phyloP scores from a whole-genome alignment of 2,329 filamentous ascomycete species.

The Trematosphaeria pertusa region DNA sequence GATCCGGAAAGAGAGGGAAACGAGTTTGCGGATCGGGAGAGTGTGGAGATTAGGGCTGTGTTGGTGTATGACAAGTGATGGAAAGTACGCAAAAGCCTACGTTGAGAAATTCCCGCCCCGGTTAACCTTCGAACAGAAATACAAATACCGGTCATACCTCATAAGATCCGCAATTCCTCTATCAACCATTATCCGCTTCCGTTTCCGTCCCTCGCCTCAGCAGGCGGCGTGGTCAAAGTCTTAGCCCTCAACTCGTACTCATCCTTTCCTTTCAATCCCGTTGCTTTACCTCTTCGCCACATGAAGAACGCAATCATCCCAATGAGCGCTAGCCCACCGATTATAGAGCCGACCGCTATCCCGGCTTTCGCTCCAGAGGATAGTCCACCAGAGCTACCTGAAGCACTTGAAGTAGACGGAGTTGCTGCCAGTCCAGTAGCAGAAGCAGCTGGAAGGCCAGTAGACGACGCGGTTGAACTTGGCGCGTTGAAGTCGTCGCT shows the following conservation, averaged over 20 bases:
- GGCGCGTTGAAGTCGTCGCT: slow-evolving; percentile 43
- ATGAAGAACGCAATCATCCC: slow-evolving; percentile 30
- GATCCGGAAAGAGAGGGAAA: too few relatives aligned
- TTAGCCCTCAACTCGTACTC: slow-evolving; percentile 34
- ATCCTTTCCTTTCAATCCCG: slow-evolving; percentile 29
- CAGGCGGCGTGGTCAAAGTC: too few relatives aligned
- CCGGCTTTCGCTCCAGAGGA: slow-evolving; percentile 54
- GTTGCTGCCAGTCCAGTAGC: slow-evolving; percentile 27
- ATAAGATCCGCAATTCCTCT: too few relatives aligned
- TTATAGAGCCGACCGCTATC: slow-evolving; percentile 46
- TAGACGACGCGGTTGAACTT: slow-evolving; percentile 19
- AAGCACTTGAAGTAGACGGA: slow-evolving; percentile 11
- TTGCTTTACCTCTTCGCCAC: slow-evolving; percentile 25
- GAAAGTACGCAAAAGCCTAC: too few relatives aligned
- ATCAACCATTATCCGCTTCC: too few relatives aligned
- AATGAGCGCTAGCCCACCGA: slow-evolving; percentile 30
- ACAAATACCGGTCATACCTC: too few relatives aligned
- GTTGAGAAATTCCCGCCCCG: too few relatives aligned
- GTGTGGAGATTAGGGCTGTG: too few relatives aligned
- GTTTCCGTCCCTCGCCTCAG: too few relatives aligned
- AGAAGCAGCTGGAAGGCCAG: slow-evolving; percentile 27
- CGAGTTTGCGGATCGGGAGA: too few relatives aligned
- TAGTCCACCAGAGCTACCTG: slow-evolving; percentile 27
- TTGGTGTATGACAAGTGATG: too few relatives aligned
- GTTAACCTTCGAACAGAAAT: too few relatives aligned